These are phyloP conservation scores for Telopea speciosissima DNA, from an alignment of 177 flowering plant genomes.

Conservation along the genomic window DNA sequence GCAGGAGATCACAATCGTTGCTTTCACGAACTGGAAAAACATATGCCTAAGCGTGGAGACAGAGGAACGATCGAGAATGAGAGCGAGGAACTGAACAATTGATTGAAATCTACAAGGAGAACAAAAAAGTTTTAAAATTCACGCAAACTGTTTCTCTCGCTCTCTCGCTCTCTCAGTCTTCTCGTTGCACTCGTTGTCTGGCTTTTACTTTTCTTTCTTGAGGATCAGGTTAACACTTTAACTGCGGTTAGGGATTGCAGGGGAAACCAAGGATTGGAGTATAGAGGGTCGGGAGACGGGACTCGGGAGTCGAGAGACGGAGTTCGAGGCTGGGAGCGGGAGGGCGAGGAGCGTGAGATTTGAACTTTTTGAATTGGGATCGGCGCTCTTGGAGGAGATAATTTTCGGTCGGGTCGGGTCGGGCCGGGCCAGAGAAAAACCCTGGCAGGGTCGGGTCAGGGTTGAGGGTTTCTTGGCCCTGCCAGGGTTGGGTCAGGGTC, in stretches of 20 bases:
- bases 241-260: constrained; percentile 5
- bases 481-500: no score
- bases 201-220: no score
- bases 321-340: no score
- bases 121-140: no score
- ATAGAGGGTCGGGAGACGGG: background rate
- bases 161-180: constrained; percentile 1
- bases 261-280: no score
- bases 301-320: background rate
- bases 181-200: no score
- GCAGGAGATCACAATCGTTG: constrained; percentile 32
- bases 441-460: no score
- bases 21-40: constrained; percentile 28
- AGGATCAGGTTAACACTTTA: constrained; percentile 1
- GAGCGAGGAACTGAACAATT: no score
- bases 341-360: background rate
- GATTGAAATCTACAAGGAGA: constrained; percentile 1
- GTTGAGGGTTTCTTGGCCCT: no score
- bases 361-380: constrained; percentile 15
- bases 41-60: background rate
- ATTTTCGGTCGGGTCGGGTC: no score
- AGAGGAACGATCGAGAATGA: background rate
- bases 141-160: no score
- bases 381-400: constrained; percentile 13
- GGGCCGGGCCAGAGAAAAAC: no score